These are phyloP conservation scores for Fusarium foetens DNA, from an alignment of 2,329 filamentous ascomycete genomes.

Conservation along the genomic window DNA sequence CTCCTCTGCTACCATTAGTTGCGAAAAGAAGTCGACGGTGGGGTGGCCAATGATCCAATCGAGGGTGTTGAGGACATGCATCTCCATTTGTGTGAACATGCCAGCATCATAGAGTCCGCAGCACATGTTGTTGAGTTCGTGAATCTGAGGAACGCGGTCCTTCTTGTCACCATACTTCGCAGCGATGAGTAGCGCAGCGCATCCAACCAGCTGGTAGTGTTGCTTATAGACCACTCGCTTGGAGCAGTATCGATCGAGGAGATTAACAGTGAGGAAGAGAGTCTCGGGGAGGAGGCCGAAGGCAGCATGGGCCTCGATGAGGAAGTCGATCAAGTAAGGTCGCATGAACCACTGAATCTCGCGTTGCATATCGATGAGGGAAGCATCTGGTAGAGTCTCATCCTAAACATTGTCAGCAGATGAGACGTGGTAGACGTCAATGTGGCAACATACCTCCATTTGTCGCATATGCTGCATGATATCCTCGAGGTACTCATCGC, in stretches of 20 bases:
- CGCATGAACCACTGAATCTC: constrained; percentile 99
- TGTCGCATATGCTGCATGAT: constrained; percentile 92
- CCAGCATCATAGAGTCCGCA: constrained; percentile 97
- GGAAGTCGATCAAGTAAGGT: constrained; percentile 96
- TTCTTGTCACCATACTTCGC: constrained; percentile 99
- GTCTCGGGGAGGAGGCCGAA: constrained; percentile 95
- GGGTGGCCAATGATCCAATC: constrained; percentile 97
- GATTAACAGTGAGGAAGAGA: constrained; percentile 94
- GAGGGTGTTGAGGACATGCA: constrained; percentile 97
- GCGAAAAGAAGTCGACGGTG: constrained; percentile 92
- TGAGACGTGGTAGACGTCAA: not conserved
- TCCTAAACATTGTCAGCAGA: constrained; percentile 57
- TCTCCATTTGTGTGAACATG: constrained; percentile 99
- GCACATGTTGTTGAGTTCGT: constrained; percentile 99
- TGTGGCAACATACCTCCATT: constrained; percentile 78
- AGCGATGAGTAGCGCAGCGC: constrained; percentile 93
- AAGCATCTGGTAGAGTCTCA: constrained; percentile 93
- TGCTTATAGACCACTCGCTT: constrained; percentile 98
- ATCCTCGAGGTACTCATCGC: constrained; percentile 93
- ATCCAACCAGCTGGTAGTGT: constrained; percentile 97
- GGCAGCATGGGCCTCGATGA: constrained; percentile 95
- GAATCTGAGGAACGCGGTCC: constrained; percentile 96
- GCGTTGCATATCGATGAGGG: constrained; percentile 97
- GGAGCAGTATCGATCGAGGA: constrained; percentile 97
- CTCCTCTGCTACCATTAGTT: constrained; percentile 86